These are phyloP conservation scores for Coemansia reversa DNA, from an alignment of 192 early-diverging fungal genomes.

Conservation along the genomic window DNA sequence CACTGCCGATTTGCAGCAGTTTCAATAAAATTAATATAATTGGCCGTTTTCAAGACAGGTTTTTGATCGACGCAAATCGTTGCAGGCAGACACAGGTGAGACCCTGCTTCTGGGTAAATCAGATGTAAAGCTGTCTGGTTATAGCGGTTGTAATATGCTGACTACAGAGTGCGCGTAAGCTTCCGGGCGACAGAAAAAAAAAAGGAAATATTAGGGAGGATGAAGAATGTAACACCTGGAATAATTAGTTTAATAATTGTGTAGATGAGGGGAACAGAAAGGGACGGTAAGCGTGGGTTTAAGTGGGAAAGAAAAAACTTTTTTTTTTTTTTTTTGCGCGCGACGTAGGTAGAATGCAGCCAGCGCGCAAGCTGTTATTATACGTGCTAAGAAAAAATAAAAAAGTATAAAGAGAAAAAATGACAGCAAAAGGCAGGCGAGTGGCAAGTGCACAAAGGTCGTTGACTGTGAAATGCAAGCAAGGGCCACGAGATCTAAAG, in stretches of 20 bases:
- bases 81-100: neutral
- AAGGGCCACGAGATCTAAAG: constrained; percentile 32
- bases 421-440: constrained; percentile 1
- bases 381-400: constrained; percentile 4
- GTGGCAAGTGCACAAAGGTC: constrained; percentile 8
- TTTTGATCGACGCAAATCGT: neutral
- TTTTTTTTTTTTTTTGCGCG: neutral
- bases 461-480: constrained; percentile 33
- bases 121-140: neutral
- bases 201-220: neutral
- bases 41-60: neutral
- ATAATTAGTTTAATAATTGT: neutral
- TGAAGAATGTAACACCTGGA: neutral
- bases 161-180: neutral
- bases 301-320: neutral
- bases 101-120: constrained; percentile 1
- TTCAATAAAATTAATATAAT: neutral
- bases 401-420: neutral
- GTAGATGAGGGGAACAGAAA: neutral
- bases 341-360: neutral
- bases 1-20: neutral
- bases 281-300: neutral
- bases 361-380: neutral
- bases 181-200: neutral
- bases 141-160: neutral